Base-by-base conservation (phyloP, 306 rosid species). In the Cercis canadensis region DNA sequence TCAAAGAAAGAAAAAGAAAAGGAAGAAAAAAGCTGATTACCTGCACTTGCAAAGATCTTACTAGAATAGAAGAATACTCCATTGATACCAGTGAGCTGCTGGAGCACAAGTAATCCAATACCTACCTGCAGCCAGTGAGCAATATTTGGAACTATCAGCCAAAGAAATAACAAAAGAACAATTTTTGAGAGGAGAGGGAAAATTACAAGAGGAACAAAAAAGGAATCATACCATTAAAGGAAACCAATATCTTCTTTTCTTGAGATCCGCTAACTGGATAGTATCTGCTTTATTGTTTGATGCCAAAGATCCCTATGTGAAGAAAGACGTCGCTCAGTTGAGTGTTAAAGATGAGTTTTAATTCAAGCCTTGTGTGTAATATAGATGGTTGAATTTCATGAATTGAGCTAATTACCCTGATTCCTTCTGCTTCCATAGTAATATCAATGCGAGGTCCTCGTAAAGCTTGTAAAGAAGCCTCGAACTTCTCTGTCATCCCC, bases 171-270 rank as follows among this genome's bases (percentile, higher is more conserved):
- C 29, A 24, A 1, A 24, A 24, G 1, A 24, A 24, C 29, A 24
- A 24, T 24, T 24, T 24, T 24, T 24, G 3, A 24, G 29, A 24
- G 29, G 29, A 24, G 33, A n/a, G 2, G 19, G 21, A 32, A 18
- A 10, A 43, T 43, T 13, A 59, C 36, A 54, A 57, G 46, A 19
- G 31, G 16, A 16, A 44, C 13, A 36, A 43, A 34, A 79, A 46
- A 57, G 12, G 62, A 39, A 51, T 50, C 62, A 57, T 78, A 88
- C 97, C 92, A 60, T 86, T 57, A 90, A 84, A 51, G 95, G 97
- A 78, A 74, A 81, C 88, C 95, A 84, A 49, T 90, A 88, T 90
- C 95, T 88, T 85, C 71, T 90, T 73, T 75, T 81, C 84, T 64
- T 81, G 63, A 90, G 92, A 75, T 90, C 97, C 51, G 74, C 65